These are phyloP conservation scores for Ustilago vetiveriae DNA, from an alignment of 1,284 basidiomycete species.

Conservation along the genomic window DNA sequence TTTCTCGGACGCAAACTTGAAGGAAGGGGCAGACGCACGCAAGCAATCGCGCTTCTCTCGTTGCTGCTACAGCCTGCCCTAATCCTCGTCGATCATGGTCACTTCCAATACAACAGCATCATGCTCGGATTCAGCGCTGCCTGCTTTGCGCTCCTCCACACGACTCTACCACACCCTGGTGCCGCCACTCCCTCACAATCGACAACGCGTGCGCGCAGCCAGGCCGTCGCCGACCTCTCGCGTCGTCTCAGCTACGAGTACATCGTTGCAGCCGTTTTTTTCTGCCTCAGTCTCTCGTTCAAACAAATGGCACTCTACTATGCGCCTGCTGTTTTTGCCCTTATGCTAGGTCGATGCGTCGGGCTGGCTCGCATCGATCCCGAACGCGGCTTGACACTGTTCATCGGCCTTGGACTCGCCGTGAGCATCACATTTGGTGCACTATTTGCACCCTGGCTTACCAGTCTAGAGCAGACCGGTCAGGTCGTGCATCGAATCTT, in stretches of 20 bases:
- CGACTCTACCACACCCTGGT: conserved; percentile 60
- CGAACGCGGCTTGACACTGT: conserved; percentile 73
- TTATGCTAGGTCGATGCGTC: conserved; percentile 71
- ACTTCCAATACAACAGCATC: conserved; percentile 76
- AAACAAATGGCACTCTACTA: conserved; percentile 97
- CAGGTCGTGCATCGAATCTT: conserved; percentile 84
- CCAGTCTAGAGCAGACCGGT: conserved; percentile 71
- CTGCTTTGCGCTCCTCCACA: conserved; percentile 58
- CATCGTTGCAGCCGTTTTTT: conserved; percentile 79
- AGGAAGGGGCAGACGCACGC: conserved; percentile 57
- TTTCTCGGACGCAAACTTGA: conserved; percentile 56
- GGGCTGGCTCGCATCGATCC: conserved; percentile 80
- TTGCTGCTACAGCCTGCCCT: conserved; percentile 84
- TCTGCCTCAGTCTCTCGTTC: conserved; percentile 84
- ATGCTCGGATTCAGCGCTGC: conserved; percentile 64
- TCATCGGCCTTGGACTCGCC: conserved; percentile 74
- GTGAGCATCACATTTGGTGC: conserved; percentile 73
- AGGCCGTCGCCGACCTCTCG: conserved; percentile 54
- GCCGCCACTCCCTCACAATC: neutral
- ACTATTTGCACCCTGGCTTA: conserved; percentile 80
- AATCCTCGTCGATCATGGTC: conserved; percentile 86
- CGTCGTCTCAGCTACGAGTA: conserved; percentile 69
- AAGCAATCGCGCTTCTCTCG: conserved; percentile 67
- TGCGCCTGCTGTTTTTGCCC: conserved; percentile 75
- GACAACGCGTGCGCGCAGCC: conserved; percentile 9